Base-by-base conservation (phyloP, 768 basidiomycete species). In the Cantharellus anzutake region DNA sequence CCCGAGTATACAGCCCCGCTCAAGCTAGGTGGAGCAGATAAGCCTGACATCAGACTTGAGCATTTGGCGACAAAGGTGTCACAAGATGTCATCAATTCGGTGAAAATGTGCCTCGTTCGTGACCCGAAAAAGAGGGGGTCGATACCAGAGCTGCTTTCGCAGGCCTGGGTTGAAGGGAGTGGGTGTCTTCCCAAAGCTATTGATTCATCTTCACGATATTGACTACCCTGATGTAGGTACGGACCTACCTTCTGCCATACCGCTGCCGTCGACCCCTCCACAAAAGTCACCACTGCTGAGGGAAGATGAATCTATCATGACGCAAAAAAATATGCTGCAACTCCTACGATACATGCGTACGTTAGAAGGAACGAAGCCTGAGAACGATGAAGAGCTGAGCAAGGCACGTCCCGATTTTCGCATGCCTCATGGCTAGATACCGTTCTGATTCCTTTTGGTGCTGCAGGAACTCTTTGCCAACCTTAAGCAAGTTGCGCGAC, bases 101-200 rank as follows among this genome's bases (percentile, higher is more conserved):
- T 97, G 75, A 81, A 82, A 71, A 79, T 78, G 60, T 99, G 94
- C 69, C 70, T 97, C 64, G 72, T 73, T 58, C 79, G 89, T 62
- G 76, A 80, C 65, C 82, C 90, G 39, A 94, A 93, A 70, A 80
- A 84, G 64, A 74, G 94, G 37, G 80, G 84, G 64, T 84, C 87
- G 3, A 97, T 98, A 62, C 88, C 89, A 2, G 81, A 92, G 66
- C 71, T 99, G 66, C 68, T 97, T 65, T 78, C 80, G 56, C 81
- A 92, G 65, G 80, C 80, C 60, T 94, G 92, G 84, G 67, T 92
- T 58, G 42, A 63, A 42, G 58, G 52, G 11, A 55, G 52, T 55
- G 35, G 38, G 52, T 55, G 35, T 37, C 11, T 37, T 55, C 14
- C 7, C 0, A 55, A 11, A 11, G 14, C 52, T 37, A 48, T 11